These are phyloP conservation scores for Mortierella polycephala DNA, from an alignment of 371 early-diverging fungal species.

Conservation along the genomic window DNA sequence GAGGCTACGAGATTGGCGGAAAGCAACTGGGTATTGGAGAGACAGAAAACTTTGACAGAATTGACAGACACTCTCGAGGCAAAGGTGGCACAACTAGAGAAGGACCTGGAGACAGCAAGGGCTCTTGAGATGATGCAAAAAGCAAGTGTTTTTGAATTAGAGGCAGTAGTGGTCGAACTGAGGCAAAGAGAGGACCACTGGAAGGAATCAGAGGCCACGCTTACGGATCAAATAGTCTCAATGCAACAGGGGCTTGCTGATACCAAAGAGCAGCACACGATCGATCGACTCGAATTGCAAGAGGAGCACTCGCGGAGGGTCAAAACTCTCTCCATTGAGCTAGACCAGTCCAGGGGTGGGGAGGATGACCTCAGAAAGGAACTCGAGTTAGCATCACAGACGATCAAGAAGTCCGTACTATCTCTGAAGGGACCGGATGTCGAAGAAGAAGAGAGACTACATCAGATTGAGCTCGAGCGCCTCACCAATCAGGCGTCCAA, in stretches of 20 bases:
- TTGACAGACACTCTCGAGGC: no score
- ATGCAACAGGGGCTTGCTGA: background rate
- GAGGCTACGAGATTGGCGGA: background rate
- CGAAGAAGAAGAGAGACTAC: background rate
- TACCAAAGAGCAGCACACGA: background rate
- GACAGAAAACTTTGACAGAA: background rate
- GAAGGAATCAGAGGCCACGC: background rate
- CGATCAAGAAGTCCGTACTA: background rate
- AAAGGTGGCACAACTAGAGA: no score
- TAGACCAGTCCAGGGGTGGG: background rate
- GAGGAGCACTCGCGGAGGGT: background rate
- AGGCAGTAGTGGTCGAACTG: background rate
- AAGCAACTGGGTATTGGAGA: background rate
- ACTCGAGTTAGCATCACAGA: slow-evolving; percentile 12
- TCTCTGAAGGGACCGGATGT: background rate
- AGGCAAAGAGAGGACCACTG: slow-evolving; percentile 1
- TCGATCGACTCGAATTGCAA: background rate
- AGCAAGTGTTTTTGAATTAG: background rate
- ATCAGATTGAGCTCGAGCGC: slow-evolving; percentile 11
- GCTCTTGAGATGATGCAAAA: background rate
- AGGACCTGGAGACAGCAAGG: background rate
- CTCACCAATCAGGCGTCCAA: slow-evolving; percentile 11
- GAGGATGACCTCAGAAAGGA: slow-evolving; percentile 17
- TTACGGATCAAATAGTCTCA: slow-evolving; percentile 1
- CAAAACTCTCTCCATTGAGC: slow-evolving; percentile 7